A percentile compares a stretch with the other conserved stretches of the same genome.
Evolutionary conservation across 2,329 filamentous ascomycete species (phyloP).

Genomic region (Scortechinia acanthostroma): DNA sequence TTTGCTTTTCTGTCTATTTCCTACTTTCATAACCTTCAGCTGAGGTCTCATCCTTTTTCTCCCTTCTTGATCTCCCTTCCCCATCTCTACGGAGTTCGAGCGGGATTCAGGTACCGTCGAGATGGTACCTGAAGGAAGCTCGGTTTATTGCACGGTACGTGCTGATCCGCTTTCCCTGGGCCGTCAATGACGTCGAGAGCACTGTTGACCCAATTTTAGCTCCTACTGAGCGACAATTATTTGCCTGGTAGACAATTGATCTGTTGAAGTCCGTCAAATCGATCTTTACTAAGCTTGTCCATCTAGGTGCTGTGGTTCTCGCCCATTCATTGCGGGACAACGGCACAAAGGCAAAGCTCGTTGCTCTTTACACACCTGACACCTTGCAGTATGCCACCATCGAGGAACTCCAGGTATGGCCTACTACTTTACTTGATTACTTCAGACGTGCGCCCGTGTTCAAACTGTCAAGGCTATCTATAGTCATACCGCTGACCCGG

Average conservation of each 20-base stretch:
- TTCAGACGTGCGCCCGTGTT: constrained; percentile 5
- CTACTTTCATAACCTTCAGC: background rate
- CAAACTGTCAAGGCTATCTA: constrained; percentile 1
- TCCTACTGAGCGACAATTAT: background rate
- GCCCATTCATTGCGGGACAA: constrained; percentile 91
- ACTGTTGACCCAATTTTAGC: background rate
- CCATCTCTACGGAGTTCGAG: too few relatives aligned
- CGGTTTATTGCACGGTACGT: background rate
- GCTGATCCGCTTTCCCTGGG: too few relatives aligned
- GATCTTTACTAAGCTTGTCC: too few relatives aligned
- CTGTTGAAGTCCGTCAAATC: too few relatives aligned
- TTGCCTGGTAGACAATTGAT: background rate
- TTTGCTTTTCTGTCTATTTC: background rate
- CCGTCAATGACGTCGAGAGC: constrained; percentile 9
- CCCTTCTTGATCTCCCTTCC: too few relatives aligned
- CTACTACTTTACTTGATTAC: constrained; percentile 7
- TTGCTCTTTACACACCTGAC: constrained; percentile 75
- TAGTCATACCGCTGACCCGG: constrained; percentile 8
- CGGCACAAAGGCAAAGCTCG: constrained; percentile 78
- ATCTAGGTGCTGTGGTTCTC: constrained; percentile 89
- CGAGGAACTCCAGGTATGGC: constrained; percentile 67
- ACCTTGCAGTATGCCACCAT: constrained; percentile 70
- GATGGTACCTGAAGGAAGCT: too few relatives aligned
- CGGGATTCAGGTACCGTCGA: background rate
- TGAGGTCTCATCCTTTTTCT: background rate